Conservation (phyloP, 257 asterid genomes). For the Salvia miltiorrhiza region DNA sequence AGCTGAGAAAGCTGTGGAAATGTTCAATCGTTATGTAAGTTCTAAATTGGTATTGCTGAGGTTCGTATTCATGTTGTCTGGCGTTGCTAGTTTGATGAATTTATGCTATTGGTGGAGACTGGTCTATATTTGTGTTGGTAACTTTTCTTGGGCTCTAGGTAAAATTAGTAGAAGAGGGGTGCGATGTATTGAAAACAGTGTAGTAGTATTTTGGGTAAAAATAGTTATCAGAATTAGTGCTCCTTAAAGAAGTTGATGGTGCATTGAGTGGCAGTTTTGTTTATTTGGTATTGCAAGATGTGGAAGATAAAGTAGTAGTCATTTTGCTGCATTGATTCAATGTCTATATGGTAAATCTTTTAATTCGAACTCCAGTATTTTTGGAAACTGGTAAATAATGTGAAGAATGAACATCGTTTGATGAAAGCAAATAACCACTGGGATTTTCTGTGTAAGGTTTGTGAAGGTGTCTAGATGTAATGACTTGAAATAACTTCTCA, state of each 20-base stretch:
- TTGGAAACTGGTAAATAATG: too few species aligned
- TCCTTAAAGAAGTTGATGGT: too few species aligned
- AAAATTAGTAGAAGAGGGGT: not conserved
- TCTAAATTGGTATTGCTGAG: not conserved
- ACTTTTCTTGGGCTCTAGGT: too few species aligned
- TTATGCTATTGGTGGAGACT: not conserved
- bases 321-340: too few species aligned
- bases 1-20: slow-evolving; percentile 83
- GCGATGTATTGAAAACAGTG: not conserved
- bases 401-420: too few species aligned
- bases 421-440: not conserved
- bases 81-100: not conserved
- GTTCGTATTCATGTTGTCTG: not conserved
- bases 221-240: too few species aligned
- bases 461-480: not conserved
- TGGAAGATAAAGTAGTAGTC: too few species aligned
- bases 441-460: not conserved
- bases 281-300: too few species aligned
- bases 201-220: too few species aligned
- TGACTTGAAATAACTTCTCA: not conserved
- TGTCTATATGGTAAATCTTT: too few species aligned
- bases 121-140: not conserved
- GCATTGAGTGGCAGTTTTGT: too few species aligned
- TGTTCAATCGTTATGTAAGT: slow-evolving; percentile 80
- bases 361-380: too few species aligned